phyloP scores from a whole-genome alignment of 1,284 basidiomycete genomes.

The Kalmanozyma brasiliensis region DNA sequence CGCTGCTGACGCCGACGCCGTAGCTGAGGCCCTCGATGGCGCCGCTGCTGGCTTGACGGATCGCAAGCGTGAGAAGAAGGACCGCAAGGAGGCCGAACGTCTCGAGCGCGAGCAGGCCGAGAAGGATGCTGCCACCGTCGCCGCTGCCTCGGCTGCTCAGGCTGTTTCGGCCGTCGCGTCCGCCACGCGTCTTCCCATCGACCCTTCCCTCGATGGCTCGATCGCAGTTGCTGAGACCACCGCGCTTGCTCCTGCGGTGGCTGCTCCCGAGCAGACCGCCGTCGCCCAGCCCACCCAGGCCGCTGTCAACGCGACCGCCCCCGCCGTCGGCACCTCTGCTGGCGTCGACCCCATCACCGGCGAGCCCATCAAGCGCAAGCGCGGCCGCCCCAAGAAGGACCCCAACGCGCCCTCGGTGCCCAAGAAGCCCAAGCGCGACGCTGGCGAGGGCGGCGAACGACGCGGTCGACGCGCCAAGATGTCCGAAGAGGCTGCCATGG shows the following conservation, averaged over 20 bases:
- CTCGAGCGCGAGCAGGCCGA: conserved; percentile 50
- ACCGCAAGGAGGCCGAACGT: conserved; percentile 37
- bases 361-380: conserved; percentile 36
- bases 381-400: conserved; percentile 39
- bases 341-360: conserved; percentile 12
- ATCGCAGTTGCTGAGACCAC: conserved; percentile 9
- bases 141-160: conserved; percentile 44
- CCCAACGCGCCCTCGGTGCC: conserved; percentile 17
- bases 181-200: conserved; percentile 42
- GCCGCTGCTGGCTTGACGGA: conserved; percentile 11
- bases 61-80: conserved; percentile 48
- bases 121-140: conserved; percentile 48
- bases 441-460: conserved; percentile 29
- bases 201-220: conserved; percentile 26
- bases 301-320: conserved; percentile 8
- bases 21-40: conserved; percentile 17
- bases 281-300: conserved; percentile 10
- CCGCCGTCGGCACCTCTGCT: conserved; percentile 9
- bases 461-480: conserved; percentile 35
- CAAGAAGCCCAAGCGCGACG: conserved; percentile 38
- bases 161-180: conserved; percentile 41
- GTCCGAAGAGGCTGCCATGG: conserved; percentile 35
- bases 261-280: conserved; percentile 5
- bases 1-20: conserved; percentile 10
- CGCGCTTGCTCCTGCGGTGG: conserved; percentile 5